Base-by-base conservation (phyloP, 768 basidiomycete species). In the Tephrocybe sp. region DNA sequence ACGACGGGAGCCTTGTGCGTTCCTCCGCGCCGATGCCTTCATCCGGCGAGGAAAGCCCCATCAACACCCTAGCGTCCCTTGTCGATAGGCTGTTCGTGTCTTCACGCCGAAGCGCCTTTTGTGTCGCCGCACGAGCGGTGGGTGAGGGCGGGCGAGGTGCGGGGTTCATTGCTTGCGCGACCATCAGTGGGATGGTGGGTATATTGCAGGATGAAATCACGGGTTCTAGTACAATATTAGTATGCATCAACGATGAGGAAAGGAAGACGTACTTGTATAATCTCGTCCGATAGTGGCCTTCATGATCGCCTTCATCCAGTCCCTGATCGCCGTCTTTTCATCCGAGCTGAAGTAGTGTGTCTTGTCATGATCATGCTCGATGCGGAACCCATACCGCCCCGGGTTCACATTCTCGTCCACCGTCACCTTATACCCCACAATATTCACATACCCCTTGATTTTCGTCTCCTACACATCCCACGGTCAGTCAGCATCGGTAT, bases 271-370 rank as follows among this genome's bases (percentile, higher is more conserved):
- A 95, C 93, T 88, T 8, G 87, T 80, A 64, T 95, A 98, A 66
- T 98, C 97, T 50, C 97, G 76, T 8, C 83, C 87, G 59, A 99
- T 99, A 11, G 96, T 98, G 2, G 96, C 93, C 67, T 98, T 99
- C 93, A 98, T 98, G 58, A 99, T 83, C 7, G 95, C 93, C 73
- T 98, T 99, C 97, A 98, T 98, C 96, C 97, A 98, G 58, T 93
- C 93, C n/a, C 97, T 84, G 42, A 97, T 79, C 32, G 83, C 70
- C 0, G 72, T 62, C 68, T 93, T 91, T 62, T 98, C 94, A 20
- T 93, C 89, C 0, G 92, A 93, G 56, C 90, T 92, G 71, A 99
- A 99, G 63, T 69, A 92, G 66, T 98, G 93, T 1, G 88, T 76
- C 71, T 88, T 91, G 66, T 93, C 90, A 6, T 79, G 58, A 39